Percentiles rank a stretch among this genome's conserved stretches.
phyloP scores from a whole-genome alignment of 208 protist species.

The Kentomonas sorsogonicus region DNA sequence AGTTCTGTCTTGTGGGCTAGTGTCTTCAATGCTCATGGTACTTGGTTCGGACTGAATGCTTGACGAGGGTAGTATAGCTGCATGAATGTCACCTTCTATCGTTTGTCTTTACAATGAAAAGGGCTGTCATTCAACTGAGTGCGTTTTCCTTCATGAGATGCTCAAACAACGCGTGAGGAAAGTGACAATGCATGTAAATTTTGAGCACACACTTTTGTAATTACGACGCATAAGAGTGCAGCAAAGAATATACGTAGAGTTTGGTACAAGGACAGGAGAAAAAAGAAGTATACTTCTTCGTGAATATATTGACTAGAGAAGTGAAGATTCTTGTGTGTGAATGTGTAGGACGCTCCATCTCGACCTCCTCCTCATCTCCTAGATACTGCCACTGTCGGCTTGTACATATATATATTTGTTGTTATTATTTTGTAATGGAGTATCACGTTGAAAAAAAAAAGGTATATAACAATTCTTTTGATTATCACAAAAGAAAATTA shows the following conservation, averaged over 20 bases:
- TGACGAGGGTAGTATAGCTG: no score
- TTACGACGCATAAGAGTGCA: neutral
- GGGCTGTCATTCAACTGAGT: no score
- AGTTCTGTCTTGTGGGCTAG: no score
- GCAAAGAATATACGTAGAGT: neutral
- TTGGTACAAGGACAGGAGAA: neutral
- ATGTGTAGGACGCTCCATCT: neutral
- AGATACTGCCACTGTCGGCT: neutral
- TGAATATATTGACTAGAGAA: neutral
- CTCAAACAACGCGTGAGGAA: neutral
- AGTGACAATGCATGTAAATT: neutral
- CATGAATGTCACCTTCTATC: no score
- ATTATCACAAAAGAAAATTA: no score
- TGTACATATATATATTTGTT: neutral
- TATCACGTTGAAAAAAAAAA: no score
- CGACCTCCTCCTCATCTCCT: no score
- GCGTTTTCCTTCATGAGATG: no score
- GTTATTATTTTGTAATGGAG: constrained; percentile 8
- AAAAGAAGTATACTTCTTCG: constrained; percentile 2
- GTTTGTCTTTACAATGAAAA: no score
- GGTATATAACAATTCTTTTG: no score
- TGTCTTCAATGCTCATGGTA: no score
- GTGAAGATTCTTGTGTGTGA: neutral
- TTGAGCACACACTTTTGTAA: neutral
- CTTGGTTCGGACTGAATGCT: no score